Evolutionary conservation across 192 early-diverging fungal species (phyloP).

Genomic region (Rhizophagus clarus): DNA sequence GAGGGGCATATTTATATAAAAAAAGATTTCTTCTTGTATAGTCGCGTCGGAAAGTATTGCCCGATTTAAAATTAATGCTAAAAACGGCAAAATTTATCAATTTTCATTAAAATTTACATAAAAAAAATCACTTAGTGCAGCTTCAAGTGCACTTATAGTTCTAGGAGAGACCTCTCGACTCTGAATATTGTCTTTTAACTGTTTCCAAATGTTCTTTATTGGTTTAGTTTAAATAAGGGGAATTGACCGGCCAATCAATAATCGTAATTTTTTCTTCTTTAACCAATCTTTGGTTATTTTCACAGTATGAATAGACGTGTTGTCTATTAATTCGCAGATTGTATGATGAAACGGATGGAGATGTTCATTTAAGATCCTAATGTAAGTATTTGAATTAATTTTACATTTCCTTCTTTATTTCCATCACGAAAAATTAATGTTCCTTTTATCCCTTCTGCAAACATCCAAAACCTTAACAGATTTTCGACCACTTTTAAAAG

Average conservation of each 20-base stretch:
- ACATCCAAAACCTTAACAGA: not conserved
- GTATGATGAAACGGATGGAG: not conserved
- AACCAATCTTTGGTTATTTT: no score
- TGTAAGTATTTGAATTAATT: conserved; percentile 10
- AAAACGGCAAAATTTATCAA: not conserved
- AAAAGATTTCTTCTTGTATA: no score
- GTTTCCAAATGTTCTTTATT: conserved; percentile 32
- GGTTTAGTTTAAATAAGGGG: conserved; percentile 31
- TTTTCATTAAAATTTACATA: conserved; percentile 1
- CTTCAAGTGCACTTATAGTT: not conserved
- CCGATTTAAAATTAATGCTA: not conserved
- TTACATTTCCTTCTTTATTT: conserved; percentile 1
- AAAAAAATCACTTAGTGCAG: not conserved
- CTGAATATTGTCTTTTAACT: conserved; percentile 4
- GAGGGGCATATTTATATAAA: no score
- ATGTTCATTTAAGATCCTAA: not conserved
- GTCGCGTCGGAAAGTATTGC: not conserved
- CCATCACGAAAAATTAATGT: not conserved
- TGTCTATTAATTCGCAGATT: not conserved
- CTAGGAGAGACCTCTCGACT: not conserved
- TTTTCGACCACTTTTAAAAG: not conserved
- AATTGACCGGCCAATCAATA: conserved; percentile 31
- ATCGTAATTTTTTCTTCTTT: conserved; percentile 12
- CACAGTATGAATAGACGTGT: not conserved
- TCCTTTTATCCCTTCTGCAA: conserved; percentile 11